These are phyloP conservation scores for Metschnikowia continentalis DNA, from an alignment of 805 yeast species.

Conservation along the genomic window DNA sequence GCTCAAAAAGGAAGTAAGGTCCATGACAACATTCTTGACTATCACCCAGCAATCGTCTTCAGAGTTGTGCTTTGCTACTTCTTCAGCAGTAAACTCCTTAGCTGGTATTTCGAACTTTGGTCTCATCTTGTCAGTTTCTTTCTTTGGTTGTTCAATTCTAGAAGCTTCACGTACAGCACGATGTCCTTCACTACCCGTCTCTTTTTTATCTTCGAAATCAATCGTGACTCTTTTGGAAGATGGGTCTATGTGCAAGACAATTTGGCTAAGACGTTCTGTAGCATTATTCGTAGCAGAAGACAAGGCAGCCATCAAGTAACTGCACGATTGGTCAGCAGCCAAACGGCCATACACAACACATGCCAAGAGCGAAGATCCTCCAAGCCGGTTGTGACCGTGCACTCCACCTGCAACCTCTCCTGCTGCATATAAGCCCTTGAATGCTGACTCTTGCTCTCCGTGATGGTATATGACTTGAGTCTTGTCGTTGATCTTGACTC, in stretches of 20 bases:
- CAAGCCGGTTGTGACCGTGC: constrained; percentile 43
- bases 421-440: constrained; percentile 38
- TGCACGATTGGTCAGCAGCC: constrained; percentile 40
- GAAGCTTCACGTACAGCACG: background rate
- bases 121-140: constrained; percentile 1
- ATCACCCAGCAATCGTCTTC: constrained; percentile 51
- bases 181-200: background rate
- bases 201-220: constrained; percentile 24
- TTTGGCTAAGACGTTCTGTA: constrained; percentile 16
- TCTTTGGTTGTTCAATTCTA: background rate
- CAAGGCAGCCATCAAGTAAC: constrained; percentile 20
- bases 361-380: constrained; percentile 42
- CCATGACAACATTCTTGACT: constrained; percentile 49
- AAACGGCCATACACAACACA: constrained; percentile 44
- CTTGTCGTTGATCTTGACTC: constrained; percentile 50
- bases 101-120: constrained; percentile 40
- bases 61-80: constrained; percentile 45
- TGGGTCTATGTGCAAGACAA: constrained; percentile 25
- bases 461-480: constrained; percentile 35
- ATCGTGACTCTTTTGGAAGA: constrained; percentile 29
- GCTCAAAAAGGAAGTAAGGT: constrained; percentile 41
- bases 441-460: constrained; percentile 22
- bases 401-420: constrained; percentile 47
- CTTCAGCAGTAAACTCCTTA: constrained; percentile 44
- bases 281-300: constrained; percentile 6